Conservation (phyloP, 345 rosid genomes). For the Triadica sebifera region DNA sequence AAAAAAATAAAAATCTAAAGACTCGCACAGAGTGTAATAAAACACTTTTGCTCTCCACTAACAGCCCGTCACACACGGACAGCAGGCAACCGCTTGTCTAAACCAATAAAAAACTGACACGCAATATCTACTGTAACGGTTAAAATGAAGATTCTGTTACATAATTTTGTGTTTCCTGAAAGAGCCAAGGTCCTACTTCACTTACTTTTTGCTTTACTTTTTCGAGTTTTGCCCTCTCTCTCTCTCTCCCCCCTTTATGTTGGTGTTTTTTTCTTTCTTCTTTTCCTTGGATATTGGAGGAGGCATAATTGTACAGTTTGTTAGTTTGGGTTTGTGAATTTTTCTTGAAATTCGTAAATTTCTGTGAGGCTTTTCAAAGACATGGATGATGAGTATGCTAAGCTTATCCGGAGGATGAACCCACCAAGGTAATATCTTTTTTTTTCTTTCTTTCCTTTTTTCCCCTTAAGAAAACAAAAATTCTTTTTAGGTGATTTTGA, state of each 20-base stretch:
- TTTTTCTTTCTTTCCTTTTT: background rate
- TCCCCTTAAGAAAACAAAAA: too few species aligned
- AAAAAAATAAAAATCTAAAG: too few species aligned
- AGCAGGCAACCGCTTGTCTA: background rate
- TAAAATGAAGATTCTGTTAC: background rate
- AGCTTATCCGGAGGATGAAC: slow-evolving; percentile 86
- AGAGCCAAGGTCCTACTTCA: background rate
- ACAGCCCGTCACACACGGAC: background rate
- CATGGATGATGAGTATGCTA: slow-evolving; percentile 82
- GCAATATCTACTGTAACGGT: background rate
- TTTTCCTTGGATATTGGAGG: slow-evolving; percentile 49
- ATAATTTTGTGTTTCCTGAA: background rate
- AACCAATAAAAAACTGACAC: slow-evolving; percentile 24
- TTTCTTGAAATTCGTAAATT: background rate
- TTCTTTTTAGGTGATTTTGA: background rate
- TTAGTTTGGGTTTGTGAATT: slow-evolving; percentile 7
- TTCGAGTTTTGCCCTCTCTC: background rate
- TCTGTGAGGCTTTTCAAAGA: slow-evolving; percentile 11
- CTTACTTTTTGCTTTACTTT: slow-evolving; percentile 10
- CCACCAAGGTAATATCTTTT: slow-evolving; percentile 57
- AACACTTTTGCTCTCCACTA: background rate
- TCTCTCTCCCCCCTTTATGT: background rate
- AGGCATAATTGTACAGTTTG: slow-evolving; percentile 20
- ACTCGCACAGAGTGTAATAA: too few species aligned
- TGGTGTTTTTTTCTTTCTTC: background rate